Evolutionary conservation across 2,329 filamentous ascomycete species (phyloP), one percentile per base, ranked within the genome.

Genomic region (Corynespora cassiicola): DNA sequence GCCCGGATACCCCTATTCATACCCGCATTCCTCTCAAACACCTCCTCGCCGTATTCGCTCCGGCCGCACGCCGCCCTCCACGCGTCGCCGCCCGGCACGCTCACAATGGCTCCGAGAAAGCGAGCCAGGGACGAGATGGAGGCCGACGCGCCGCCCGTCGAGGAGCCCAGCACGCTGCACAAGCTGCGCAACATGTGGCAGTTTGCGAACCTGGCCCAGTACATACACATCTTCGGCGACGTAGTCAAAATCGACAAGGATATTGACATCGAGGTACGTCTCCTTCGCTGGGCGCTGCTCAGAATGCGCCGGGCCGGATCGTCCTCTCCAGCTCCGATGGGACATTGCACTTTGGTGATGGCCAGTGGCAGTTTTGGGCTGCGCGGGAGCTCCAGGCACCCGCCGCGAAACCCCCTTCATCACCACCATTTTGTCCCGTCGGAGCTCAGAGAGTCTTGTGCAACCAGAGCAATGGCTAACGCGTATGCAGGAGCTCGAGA

Each of bases 171-270:
- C 42, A 61, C 54, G 56, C 75, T 95, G 18, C 74, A 82, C 42
- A 84, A 78, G 51, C 80, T 97, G 53, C 84, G 92, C 48, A 94
- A 88, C 65, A 90, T 88, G 79, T 97, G 92, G 91, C 88, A 96
- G 69, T 96, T 97, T 70, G 89, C 92, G 45, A 92, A 90, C 61
- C 75, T 97, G 6, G 90, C 87, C 72, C 92, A 99, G 71, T 99
- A 90, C 80, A 88, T 97, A 45, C 88, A 86, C 66, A 82, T 92
- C 25, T 99, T 99, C 68, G 91, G 92, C 46, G 85, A 87, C 58
- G 85, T 85, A 27, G 85, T 95, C 66, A 96, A 95, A 73, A 88
- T 97, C 52, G 86, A 94, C 56, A 87, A 95, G 47, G 84, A 87
- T 61, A 79, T 96, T 48, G 90, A 92, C 61, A 87, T 96, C 50